Evolutionary conservation across 768 basidiomycete genomes (phyloP).

Genomic region (Trametes maxima): DNA sequence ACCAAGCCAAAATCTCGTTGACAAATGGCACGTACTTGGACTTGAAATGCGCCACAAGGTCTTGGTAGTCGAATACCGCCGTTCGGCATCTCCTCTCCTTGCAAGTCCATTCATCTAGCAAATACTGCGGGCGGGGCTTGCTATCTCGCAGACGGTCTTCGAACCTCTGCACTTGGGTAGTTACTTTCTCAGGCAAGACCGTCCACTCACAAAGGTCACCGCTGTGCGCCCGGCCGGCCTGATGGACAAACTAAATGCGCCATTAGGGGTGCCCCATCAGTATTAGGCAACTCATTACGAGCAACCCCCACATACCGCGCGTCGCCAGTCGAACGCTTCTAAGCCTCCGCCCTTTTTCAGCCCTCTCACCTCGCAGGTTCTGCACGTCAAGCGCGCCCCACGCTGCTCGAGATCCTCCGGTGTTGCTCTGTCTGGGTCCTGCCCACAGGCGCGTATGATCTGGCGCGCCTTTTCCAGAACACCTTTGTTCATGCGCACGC

Average conservation of each 20-base stretch:
- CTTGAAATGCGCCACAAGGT: too few relatives aligned
- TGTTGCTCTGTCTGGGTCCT: background rate
- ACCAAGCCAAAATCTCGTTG: too few relatives aligned
- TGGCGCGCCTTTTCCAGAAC: background rate
- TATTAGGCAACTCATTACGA: too few relatives aligned
- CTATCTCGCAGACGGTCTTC: background rate
- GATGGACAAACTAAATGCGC: slow-evolving; percentile 6
- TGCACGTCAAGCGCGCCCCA: slow-evolving; percentile 4
- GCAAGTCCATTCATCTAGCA: too few relatives aligned
- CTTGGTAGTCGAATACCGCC: too few relatives aligned
- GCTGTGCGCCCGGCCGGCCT: background rate
- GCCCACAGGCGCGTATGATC: slow-evolving; percentile 6
- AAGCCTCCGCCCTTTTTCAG: background rate
- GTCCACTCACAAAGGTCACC: background rate
- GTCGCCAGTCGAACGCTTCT: slow-evolving; percentile 7
- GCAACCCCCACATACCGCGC: slow-evolving; percentile 11
- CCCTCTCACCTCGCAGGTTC: background rate
- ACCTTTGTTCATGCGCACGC: too few relatives aligned
- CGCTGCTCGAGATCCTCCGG: background rate
- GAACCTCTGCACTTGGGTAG: background rate
- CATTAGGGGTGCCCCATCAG: too few relatives aligned
- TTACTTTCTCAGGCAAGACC: background rate
- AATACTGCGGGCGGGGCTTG: too few relatives aligned
- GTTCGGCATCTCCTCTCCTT: too few relatives aligned
- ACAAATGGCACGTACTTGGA: too few relatives aligned